Base-by-base conservation (phyloP, 2,329 filamentous ascomycete genomes). In the Cercospora sesami region DNA sequence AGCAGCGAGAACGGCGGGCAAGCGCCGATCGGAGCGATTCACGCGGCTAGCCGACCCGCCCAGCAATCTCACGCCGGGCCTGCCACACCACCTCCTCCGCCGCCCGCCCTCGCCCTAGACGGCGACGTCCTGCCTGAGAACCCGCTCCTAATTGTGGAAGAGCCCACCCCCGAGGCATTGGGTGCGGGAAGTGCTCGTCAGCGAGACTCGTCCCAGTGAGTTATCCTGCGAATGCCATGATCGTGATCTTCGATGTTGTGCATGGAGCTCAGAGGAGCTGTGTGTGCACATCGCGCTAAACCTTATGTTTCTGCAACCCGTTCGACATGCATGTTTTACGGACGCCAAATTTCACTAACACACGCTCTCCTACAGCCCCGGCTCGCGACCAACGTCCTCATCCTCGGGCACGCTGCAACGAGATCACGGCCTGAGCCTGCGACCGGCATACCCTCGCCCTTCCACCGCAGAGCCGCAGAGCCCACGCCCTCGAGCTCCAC, bases 401-500 rank as follows among this genome's bases (percentile, higher is more conserved):
- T 63, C 60, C 8, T 51, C 45, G 18, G 45, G 60, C 28, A 33
- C n/a, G 14, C 60, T 53, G n/a, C 42, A 63, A 12, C 60, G 60
- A 51, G 28, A 53, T 23, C 60, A 51, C 60, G 42, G 60, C 30
- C 45, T 53, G 42, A 63, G 45, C 45, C 42, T 55, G 21, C 60
- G 42, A 33, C 42, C 55, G 30, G 57, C 8, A 18, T 14, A 36
- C 14, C n/a, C 30, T 18, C 30, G 30, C 12, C 33, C 57, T 3
- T 21, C 23, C 14, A 57, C 12, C 26, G 48, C 28, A 28, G 55
- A 26, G 33, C 53, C 28, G 18, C 53, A 45, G n/a, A 45, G 51
- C 31, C 36, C 36, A 23, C 45, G 28, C 26, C 23, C 55, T 12
- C 28, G 31, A 51, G n/a, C n/a, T 81, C 77, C 60, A 75, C 84